phyloP scores from a whole-genome alignment of 495 filamentous ascomycete species.

The Filosporella fistucella region DNA sequence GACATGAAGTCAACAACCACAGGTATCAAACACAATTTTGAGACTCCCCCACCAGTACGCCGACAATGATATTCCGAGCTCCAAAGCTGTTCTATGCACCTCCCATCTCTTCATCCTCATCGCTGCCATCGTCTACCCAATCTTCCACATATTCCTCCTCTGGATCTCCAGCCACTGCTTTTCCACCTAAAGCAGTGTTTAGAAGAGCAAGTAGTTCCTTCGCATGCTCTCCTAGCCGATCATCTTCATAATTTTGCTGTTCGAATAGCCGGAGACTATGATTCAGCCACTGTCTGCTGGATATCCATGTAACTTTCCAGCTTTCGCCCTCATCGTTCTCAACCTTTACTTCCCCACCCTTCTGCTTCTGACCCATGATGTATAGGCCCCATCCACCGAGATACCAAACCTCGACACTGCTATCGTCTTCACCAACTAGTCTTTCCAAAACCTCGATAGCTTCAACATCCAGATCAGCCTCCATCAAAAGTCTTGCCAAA shows the following conservation, averaged over 20 bases:
- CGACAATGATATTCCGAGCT: not conserved
- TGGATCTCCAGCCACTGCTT: constrained; percentile 36
- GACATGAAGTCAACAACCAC: no score
- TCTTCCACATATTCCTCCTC: constrained; percentile 37
- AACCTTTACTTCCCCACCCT: constrained; percentile 30
- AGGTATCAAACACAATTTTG: no score
- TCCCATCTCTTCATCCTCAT: constrained; percentile 47
- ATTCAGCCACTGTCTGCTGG: constrained; percentile 56
- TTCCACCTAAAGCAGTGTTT: constrained; percentile 49
- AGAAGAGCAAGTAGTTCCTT: constrained; percentile 54
- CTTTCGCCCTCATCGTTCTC: constrained; percentile 26
- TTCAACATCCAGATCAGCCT: constrained; percentile 77
- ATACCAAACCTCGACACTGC: constrained; percentile 95
- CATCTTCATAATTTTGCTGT: constrained; percentile 67
- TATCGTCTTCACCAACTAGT: constrained; percentile 81
- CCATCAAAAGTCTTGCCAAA: constrained; percentile 80
- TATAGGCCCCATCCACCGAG: constrained; percentile 89
- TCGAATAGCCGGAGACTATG: constrained; percentile 56
- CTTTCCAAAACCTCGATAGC: constrained; percentile 82
- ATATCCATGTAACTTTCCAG: constrained; percentile 43
- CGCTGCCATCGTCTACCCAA: constrained; percentile 38
- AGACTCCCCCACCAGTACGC: no score
- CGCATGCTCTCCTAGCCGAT: constrained; percentile 61
- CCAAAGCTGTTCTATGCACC: constrained; percentile 19
- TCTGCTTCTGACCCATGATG: constrained; percentile 63